Conservation (phyloP, 1,284 basidiomycete genomes). For the Irpex rosettiformis region DNA sequence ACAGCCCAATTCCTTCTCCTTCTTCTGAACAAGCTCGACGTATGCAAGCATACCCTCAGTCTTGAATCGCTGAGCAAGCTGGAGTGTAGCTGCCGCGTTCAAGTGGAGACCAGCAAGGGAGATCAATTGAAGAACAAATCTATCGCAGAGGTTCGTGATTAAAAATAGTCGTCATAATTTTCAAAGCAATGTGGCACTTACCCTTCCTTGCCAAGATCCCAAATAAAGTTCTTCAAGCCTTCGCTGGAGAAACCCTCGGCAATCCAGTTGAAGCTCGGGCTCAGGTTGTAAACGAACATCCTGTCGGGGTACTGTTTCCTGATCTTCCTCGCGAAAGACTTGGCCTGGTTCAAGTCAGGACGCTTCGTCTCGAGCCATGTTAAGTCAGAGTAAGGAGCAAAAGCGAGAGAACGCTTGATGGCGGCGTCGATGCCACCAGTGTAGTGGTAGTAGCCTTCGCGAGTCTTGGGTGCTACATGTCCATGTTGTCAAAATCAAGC, state of each 20-base stretch:
- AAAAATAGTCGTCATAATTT: background rate
- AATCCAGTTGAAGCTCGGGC: constrained; percentile 93
- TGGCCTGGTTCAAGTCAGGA: constrained; percentile 79
- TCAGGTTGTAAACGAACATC: constrained; percentile 94
- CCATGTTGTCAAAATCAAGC: background rate
- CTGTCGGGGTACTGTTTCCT: constrained; percentile 73
- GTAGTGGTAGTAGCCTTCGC: constrained; percentile 91
- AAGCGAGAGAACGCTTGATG: constrained; percentile 78
- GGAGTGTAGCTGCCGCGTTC: constrained; percentile 77
- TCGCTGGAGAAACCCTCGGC: constrained; percentile 77
- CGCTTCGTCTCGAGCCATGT: constrained; percentile 90
- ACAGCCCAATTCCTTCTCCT: constrained; percentile 88
- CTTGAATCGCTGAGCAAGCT: constrained; percentile 74
- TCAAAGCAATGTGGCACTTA: constrained; percentile 28
- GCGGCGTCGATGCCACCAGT: constrained; percentile 82
- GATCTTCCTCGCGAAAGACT: constrained; percentile 76
- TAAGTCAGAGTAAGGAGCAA: constrained; percentile 81
- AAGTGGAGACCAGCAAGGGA: constrained; percentile 88
- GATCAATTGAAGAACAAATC: constrained; percentile 82
- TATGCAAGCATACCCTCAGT: constrained; percentile 87
- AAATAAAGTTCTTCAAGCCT: constrained; percentile 83
- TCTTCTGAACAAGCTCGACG: constrained; percentile 79
- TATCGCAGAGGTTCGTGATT: constrained; percentile 24
- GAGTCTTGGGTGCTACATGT: constrained; percentile 69
- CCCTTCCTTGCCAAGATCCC: constrained; percentile 92